These are phyloP conservation scores for Debaryomyces sp. DNA, from an alignment of 1,139 yeast species.

Conservation along the genomic window DNA sequence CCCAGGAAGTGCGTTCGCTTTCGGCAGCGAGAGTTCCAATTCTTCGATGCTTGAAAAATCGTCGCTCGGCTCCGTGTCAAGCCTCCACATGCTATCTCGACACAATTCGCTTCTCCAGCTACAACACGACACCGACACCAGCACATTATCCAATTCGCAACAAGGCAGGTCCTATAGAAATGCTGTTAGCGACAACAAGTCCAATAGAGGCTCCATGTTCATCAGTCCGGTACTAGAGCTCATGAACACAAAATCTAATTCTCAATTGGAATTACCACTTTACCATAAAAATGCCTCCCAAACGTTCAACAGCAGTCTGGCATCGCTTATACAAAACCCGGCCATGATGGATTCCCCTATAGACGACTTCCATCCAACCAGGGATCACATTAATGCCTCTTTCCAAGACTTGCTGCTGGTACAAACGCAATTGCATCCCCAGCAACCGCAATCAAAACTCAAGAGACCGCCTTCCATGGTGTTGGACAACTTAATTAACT, in stretches of 20 bases:
- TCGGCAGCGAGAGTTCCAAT: constrained; percentile 22
- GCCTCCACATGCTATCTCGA: constrained; percentile 14
- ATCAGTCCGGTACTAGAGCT: constrained; percentile 36
- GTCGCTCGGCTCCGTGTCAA: constrained; percentile 13
- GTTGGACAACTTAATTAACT: constrained; percentile 29
- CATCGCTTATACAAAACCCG: background rate
- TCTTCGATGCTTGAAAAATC: constrained; percentile 30
- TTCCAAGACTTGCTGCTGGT: background rate
- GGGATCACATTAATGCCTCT: background rate
- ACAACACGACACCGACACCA: constrained; percentile 7
- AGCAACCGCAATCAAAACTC: background rate
- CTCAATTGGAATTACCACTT: constrained; percentile 25
- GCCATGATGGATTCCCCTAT: background rate
- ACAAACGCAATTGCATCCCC: background rate
- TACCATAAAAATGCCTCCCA: constrained; percentile 15
- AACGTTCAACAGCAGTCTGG: constrained; percentile 3
- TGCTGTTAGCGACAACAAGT: constrained; percentile 13
- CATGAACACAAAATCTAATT: constrained; percentile 14
- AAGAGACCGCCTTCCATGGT: constrained; percentile 35
- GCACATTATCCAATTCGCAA: constrained; percentile 7
- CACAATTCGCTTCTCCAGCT: constrained; percentile 10
- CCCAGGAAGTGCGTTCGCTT: constrained; percentile 8
- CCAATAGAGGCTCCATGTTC: constrained; percentile 35
- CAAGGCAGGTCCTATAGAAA: constrained; percentile 30
- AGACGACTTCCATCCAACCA: background rate